Evolutionary conservation across 2,329 filamentous ascomycete species (phyloP), one percentile per base, ranked within the genome.

Genomic region (Fusarium newnesense): DNA sequence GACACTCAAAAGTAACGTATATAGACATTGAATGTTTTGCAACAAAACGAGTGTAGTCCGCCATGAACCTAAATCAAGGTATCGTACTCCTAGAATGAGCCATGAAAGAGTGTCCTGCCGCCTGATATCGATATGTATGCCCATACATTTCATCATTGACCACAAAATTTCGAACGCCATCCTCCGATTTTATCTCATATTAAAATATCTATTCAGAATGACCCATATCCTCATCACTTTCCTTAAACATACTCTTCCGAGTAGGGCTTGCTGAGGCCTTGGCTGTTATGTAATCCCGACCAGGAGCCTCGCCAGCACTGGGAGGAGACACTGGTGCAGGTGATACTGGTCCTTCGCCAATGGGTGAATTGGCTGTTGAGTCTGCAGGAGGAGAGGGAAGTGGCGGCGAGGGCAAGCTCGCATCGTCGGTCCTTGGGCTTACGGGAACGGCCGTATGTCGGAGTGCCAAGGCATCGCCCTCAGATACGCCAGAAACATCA

Each of bases 181-280:
- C 32, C 47, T 61, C 32, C 37, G 10, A 63, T 42, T 36, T 57
- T 36, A 34, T 30, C 6, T 24, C n/a, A 15, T n/a, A 57, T 56
- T 43, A 57, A 30, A 21, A 52, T 6, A 32, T 30, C 71, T 60
- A 71, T 57, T 69, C 72, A 30, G 60, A 42, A 63, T 78, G 75
- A 15, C 75, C 79, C 76, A 83, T 79, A 73, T 86, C 84, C 44
- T 85, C 83, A 34, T 79, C 78, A n/a, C 80, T 81, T 73, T 85
- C 84, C 11, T 78, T 76, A 46, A 86, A 85, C 43, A 84, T 80
- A 34, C 84, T 85, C 77, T 79, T 82, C 58, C 84, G 77, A n/a
- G 80, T 50, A 9, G 79, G 76, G 50, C 72, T 77, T 12, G 76
- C 58, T 5, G 72, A 65, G 8, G 76, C 58, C 49, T 74, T 78